Base-by-base conservation (phyloP, 495 filamentous ascomycete species). In the Xylaria bambusicola region DNA sequence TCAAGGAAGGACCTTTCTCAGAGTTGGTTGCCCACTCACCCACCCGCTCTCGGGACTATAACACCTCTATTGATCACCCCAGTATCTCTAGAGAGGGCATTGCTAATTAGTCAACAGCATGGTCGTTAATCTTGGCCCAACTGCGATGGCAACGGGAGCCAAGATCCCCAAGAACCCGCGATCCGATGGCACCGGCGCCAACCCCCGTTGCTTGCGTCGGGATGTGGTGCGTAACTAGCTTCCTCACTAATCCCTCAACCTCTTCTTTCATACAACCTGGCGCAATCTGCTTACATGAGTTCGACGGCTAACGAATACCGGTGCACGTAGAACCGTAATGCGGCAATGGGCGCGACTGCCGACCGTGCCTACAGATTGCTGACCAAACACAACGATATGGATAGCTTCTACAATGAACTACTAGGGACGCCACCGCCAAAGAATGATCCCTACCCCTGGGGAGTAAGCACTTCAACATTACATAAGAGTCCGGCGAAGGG, bases 1-100 rank as follows among this genome's bases (percentile, higher is more conserved):
- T 86, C 24, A 80, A 71, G 7, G 69, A 69, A 42, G 84, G 84
- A 0, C 85, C 85, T 6, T 85, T 88, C 65, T 74, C 73, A 33
- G 74, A 77, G 74, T 74, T 10, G 8, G 70, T 68, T 51, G 23
- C 26, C 33, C 26, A 7, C 6, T 47, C 20, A 29, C 8, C 27
- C 8, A n/a, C n/a, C n/a, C n/a, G n/a, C n/a, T n/a, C n/a, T n/a
- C n/a, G n/a, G n/a, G n/a, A n/a, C n/a, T n/a, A n/a, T n/a, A n/a
- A n/a, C n/a, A n/a, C n/a, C 21, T 27, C 35, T 31, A 20, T 27
- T 20, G 3, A 44, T 12, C 29, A 6, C 2, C n/a, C 13, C 18
- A 3, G 12, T 24, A 18, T 18, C 29, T 9, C 10, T 7, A 17
- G n/a, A 15, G 3, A 18, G 54, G 24, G 18, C 42, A 58, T 17